phyloP scores from a whole-genome alignment of 1,284 basidiomycete species.

The Phellopilus nigrolimitatus region DNA sequence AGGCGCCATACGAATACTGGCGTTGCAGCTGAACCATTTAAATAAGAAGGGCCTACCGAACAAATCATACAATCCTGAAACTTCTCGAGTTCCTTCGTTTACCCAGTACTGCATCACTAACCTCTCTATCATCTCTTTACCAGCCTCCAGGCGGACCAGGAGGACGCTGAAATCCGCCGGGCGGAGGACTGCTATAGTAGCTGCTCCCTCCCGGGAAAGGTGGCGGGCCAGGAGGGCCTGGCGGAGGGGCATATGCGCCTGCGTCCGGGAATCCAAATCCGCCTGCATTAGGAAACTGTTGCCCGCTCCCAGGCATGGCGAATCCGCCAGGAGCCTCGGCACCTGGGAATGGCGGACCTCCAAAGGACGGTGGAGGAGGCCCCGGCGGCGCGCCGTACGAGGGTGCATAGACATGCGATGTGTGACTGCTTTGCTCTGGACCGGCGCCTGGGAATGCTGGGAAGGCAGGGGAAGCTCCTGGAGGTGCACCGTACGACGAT shows the following conservation, averaged over 20 bases:
- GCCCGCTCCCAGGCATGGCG: slow-evolving; percentile 14
- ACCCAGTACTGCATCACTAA: too few relatives aligned
- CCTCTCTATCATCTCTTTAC: neutral
- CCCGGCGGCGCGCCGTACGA: slow-evolving; percentile 25
- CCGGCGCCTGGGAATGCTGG: slow-evolving; percentile 21
- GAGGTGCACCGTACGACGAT: slow-evolving; percentile 17
- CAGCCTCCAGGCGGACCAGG: slow-evolving; percentile 9
- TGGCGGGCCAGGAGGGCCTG: slow-evolving; percentile 8
- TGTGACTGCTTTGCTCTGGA: slow-evolving; percentile 3
- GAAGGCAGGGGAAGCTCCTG: slow-evolving; percentile 26
- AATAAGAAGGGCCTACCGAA: too few relatives aligned
- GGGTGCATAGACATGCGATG: slow-evolving; percentile 28
- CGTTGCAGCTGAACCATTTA: too few relatives aligned
- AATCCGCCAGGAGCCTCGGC: slow-evolving; percentile 11
- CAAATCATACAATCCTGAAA: too few relatives aligned
- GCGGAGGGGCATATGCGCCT: slow-evolving; percentile 4
- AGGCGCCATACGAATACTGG: too few relatives aligned
- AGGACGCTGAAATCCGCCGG: slow-evolving; percentile 9
- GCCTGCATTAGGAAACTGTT: slow-evolving; percentile 7
- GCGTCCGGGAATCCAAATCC: slow-evolving; percentile 9
- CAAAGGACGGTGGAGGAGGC: neutral
- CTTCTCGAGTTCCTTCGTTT: too few relatives aligned
- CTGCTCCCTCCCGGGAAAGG: slow-evolving; percentile 11
- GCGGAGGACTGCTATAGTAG: slow-evolving; percentile 12
- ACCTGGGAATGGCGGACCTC: slow-evolving; percentile 3